Base-by-base conservation (phyloP, 805 yeast genomes). In the Metschnikowia lunata region DNA sequence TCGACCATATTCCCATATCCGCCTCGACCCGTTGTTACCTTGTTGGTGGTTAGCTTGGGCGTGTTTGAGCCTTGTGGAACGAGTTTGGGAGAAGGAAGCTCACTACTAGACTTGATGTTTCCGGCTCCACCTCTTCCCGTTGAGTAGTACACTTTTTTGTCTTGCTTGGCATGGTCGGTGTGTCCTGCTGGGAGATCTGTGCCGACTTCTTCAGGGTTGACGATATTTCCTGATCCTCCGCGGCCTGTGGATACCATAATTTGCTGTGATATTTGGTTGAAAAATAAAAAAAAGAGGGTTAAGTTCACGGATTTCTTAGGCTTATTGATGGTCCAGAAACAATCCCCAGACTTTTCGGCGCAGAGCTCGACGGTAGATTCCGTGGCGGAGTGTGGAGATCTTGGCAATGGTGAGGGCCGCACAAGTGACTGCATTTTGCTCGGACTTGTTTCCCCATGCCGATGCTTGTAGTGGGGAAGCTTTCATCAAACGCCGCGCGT, bases 111-210 rank as follows among this genome's bases (percentile, higher is more conserved):
- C 52, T 74, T 68, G 43, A 83, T 78, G 61, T 84, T 84, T 6
- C 90, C 90, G 1, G 84, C 83, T 8, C 91, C 91, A 9, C 91
- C 91, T 51, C 91, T 73, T 6, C 90, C 90, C 0, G 89, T 83
- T n/a, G 87, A 74, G 51, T 75, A 76, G 46, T 66, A 68, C 7
- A 67, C 58, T 50, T 55, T 62, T 46, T 63, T 65, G 35, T 61
- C 66, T 12, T 59, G 53, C 3, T 54, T 59, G 23, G 23, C 23
- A 18, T 40, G 39, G 4, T 45, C 50, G 12, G 27, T 37, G 27
- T 45, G 40, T 28, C 26, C 31, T 13, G 36, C 39, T 12, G 47
- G 48, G 27, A 35, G 41, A 23, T 47, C 41, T 26, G 43, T 37
- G 41, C 46, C 47, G 37, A 47, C 42, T 14, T 39, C 44, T 34